Base-by-base conservation (phyloP, 83 land plant genomes). In the Thuja plicata region DNA sequence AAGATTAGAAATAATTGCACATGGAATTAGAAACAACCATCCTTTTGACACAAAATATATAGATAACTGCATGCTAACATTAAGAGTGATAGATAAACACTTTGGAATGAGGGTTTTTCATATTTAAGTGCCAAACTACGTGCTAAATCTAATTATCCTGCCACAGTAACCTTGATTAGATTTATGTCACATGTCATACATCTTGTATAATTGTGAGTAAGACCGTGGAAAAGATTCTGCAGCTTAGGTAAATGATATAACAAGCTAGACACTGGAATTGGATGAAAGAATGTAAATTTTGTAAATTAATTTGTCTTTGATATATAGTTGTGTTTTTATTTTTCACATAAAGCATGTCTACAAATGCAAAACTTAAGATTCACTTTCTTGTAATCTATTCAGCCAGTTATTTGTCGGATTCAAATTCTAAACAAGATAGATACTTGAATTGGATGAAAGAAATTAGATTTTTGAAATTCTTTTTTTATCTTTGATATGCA, bases 391-490 rank as follows among this genome's bases (percentile, higher is more conserved):
- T 83, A 46, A 83, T 86, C 60, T 40, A 82, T 87, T 88, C 96
- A 97, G 98, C 96, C 97, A 24, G 83, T 96, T 19, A 91, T 97
- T 81, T 96, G 94, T 87, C 97, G 95, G 54, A 94, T 97, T 74
- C 96, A 94, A 90, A 95, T 97, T 11, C 88, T 95, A 48, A 90
- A 54, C 15, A 21, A 41, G 55, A 43, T 83, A 0, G 85, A 83
- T 48, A 83, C 17, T 83, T 30, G 34, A 83, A 46, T 83, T 83
- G 34, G 85, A 45, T 24, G 52, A 46, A 45, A 27, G 34, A 46
- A 46, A 46, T 1, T n/a, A 13, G 3, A 83, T 83, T 83, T 83
- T 43, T 46, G 41, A n/a, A n/a, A 83, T 48, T 83, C 43, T 46
- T 27, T 83, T 12, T n/a, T 82, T 27, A 43, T 81, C 55, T 7